These are phyloP conservation scores for Spongospora subterranea DNA, from an alignment of 208 protist genomes.

Conservation along the genomic window DNA sequence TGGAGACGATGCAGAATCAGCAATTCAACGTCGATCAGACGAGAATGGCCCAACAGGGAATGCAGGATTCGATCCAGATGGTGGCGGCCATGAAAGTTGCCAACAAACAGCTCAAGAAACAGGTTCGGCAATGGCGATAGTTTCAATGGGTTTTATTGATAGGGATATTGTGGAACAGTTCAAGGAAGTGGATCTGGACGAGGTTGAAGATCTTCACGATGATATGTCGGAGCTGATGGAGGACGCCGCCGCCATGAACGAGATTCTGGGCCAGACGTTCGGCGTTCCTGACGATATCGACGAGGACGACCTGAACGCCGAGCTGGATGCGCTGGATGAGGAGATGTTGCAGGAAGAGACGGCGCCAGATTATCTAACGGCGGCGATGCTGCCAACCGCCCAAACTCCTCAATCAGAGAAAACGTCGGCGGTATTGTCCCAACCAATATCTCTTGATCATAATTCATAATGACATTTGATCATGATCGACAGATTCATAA, in stretches of 20 bases:
- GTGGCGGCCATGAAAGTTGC: slow-evolving; percentile 19
- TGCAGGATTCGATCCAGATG: slow-evolving; percentile 40
- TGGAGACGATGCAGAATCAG: slow-evolving; percentile 54
- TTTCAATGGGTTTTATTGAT: no score
- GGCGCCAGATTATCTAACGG: slow-evolving; percentile 11
- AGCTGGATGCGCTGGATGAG: slow-evolving; percentile 50
- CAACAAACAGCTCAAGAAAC: slow-evolving; percentile 53
- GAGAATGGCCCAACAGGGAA: not conserved
- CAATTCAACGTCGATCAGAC: slow-evolving; percentile 51
- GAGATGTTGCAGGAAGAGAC: slow-evolving; percentile 10
- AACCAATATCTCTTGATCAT: no score
- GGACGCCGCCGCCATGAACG: slow-evolving; percentile 48
- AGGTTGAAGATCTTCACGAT: slow-evolving; percentile 45
- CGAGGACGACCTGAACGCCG: slow-evolving; percentile 19
- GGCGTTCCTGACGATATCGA: slow-evolving; percentile 24
- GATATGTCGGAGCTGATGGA: slow-evolving; percentile 27
- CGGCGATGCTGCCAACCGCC: not conserved
- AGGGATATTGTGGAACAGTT: not conserved
- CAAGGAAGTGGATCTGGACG: not conserved
- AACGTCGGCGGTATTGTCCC: no score
- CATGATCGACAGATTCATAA: no score
- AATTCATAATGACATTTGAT: no score
- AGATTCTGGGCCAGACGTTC: slow-evolving; percentile 40
- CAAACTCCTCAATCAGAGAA: no score
- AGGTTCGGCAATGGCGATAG: not conserved